A percentile compares a stretch with the other conserved stretches of the same genome.
phyloP scores from a whole-genome alignment of 345 rosid species.

The Eutrema japonicum region DNA sequence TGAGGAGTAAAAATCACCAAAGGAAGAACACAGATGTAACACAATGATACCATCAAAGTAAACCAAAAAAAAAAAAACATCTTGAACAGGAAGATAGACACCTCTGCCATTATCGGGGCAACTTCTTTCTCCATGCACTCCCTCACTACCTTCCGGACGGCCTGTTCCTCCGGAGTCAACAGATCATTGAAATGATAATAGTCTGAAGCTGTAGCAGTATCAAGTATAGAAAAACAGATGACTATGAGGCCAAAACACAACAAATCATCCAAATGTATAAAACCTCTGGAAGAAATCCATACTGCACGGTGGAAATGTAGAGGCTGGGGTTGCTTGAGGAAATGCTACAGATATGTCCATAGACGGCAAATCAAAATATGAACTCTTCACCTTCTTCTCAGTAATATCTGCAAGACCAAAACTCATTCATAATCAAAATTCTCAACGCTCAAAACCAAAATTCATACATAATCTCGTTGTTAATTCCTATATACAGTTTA shows the following conservation, averaged over 20 bases:
- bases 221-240: not conserved
- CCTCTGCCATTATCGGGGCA: constrained; percentile 90
- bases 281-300: constrained; percentile 33
- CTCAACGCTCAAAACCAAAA: constrained; percentile 7
- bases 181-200: constrained; percentile 79
- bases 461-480: not conserved
- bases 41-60: not conserved
- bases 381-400: constrained; percentile 49
- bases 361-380: constrained; percentile 63
- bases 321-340: constrained; percentile 97
- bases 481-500: not conserved
- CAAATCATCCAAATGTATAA: not conserved
- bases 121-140: constrained; percentile 89
- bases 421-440: not conserved
- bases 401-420: constrained; percentile 43
- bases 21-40: not conserved
- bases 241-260: not conserved
- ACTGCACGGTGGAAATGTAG: constrained; percentile 85
- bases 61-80: not conserved
- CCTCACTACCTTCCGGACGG: constrained; percentile 65
- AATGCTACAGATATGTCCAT: constrained; percentile 83
- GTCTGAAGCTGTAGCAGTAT: constrained; percentile 66
- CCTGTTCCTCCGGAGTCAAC: constrained; percentile 80
- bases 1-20: constrained; percentile 38
- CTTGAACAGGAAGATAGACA: constrained; percentile 37